A percentile compares a stretch with the other conserved stretches of the same genome.
Evolutionary conservation across 2,329 filamentous ascomycete species (phyloP).

Genomic region (Aspergillus aculeatus): DNA sequence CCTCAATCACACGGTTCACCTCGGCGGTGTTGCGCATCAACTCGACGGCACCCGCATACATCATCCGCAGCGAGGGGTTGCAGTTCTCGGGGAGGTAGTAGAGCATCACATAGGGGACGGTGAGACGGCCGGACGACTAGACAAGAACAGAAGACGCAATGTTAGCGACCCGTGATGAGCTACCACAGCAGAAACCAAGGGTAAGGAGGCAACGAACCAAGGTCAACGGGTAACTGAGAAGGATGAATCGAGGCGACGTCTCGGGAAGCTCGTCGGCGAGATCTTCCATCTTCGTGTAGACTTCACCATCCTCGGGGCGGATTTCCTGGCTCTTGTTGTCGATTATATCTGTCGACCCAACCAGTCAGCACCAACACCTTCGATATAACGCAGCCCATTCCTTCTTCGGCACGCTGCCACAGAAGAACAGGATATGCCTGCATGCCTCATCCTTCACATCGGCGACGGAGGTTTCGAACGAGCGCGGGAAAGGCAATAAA

Average conservation of each 20-base stretch:
- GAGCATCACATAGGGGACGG: conserved; percentile 89
- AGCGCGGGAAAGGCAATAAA: conserved; percentile 7
- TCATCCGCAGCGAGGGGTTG: conserved; percentile 83
- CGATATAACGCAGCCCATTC: too few species aligned
- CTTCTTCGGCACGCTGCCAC: too few species aligned
- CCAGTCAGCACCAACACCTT: conserved; percentile 21
- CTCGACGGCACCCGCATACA: conserved; percentile 95
- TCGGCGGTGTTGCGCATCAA: conserved; percentile 90
- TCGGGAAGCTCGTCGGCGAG: conserved; percentile 88
- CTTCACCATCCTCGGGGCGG: conserved; percentile 73
- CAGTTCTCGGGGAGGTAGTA: conserved; percentile 94
- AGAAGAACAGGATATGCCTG: too few species aligned
- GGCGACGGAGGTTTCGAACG: not conserved
- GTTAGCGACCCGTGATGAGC: not conserved
- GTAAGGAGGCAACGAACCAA: conserved; percentile 56
- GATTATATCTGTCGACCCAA: conserved; percentile 68
- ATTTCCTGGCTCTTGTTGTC: conserved; percentile 90
- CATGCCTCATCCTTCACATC: not conserved
- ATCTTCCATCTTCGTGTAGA: conserved; percentile 78
- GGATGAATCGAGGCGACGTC: conserved; percentile 82
- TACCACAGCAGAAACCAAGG: not conserved
- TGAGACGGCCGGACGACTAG: conserved; percentile 76
- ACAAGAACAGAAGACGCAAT: not conserved
- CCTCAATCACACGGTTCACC: conserved; percentile 82
- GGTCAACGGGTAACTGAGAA: conserved; percentile 87